Conservation (phyloP, 2,329 filamentous ascomycete genomes). For the Conoideocrella luteorostrata region DNA sequence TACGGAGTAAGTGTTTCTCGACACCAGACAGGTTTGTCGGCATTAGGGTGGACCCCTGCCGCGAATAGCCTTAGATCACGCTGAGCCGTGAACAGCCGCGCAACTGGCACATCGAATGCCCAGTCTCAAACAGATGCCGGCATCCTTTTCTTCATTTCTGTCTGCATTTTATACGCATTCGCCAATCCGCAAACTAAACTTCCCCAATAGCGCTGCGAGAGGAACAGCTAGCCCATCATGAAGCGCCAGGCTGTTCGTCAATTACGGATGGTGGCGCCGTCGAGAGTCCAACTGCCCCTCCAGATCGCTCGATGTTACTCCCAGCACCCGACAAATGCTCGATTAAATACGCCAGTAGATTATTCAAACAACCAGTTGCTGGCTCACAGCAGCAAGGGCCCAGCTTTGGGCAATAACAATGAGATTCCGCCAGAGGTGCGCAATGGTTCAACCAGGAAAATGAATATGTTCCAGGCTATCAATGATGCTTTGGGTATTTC, state of each 20-base stretch:
- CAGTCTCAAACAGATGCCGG: conserved; percentile 1
- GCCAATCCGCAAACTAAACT: neutral
- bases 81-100: too few relatives aligned
- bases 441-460: conserved; percentile 69
- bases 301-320: conserved; percentile 38
- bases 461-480: conserved; percentile 92
- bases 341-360: conserved; percentile 80
- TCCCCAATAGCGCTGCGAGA: conserved; percentile 11
- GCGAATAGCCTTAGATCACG: too few relatives aligned
- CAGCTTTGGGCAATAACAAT: conserved; percentile 56
- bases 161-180: conserved; percentile 2
- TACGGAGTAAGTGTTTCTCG: too few relatives aligned
- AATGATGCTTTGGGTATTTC: conserved; percentile 84
- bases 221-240: conserved; percentile 15
- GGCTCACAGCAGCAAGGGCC: conserved; percentile 64
- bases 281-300: conserved; percentile 13
- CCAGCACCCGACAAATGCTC: conserved; percentile 52
- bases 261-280: conserved; percentile 21
- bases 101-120: too few relatives aligned
- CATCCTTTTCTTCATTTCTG: conserved; percentile 2
- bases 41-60: too few relatives aligned
- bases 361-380: conserved; percentile 78
- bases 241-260: conserved; percentile 26
- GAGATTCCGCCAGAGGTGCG: conserved; percentile 63
- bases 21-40: too few relatives aligned